These are phyloP conservation scores for Fusarium clavum DNA, from an alignment of 2,329 filamentous ascomycete species.

Conservation along the genomic window DNA sequence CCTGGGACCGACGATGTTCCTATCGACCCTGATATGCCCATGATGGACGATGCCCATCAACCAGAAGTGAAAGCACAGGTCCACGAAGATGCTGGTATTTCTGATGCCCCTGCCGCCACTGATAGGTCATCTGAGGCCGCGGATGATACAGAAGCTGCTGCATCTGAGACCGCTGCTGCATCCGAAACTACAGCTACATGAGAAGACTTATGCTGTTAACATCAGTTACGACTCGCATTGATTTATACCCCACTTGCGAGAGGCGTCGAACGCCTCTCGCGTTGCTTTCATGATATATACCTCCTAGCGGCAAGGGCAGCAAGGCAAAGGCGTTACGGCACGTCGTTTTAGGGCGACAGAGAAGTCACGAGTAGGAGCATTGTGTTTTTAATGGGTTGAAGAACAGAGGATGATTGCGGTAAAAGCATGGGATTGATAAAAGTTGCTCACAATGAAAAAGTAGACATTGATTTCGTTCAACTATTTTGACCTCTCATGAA, in stretches of 20 bases:
- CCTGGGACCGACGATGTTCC: slow-evolving; percentile 13
- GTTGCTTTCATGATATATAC: slow-evolving; percentile 45
- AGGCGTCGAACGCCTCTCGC: slow-evolving; percentile 36
- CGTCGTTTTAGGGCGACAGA: slow-evolving; percentile 29
- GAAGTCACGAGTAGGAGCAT: slow-evolving; percentile 19
- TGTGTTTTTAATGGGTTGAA: slow-evolving; percentile 36
- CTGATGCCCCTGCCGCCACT: slow-evolving; percentile 9
- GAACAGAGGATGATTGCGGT: slow-evolving; percentile 17
- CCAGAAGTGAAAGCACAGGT: slow-evolving; percentile 25
- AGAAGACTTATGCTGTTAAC: slow-evolving; percentile 19
- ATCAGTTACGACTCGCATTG: slow-evolving; percentile 44
- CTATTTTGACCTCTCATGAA: neutral
- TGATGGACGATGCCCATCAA: slow-evolving; percentile 9
- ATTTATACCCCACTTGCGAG: slow-evolving; percentile 48
- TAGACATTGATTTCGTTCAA: slow-evolving; percentile 30
- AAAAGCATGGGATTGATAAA: slow-evolving; percentile 36
- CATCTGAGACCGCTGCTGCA: neutral
- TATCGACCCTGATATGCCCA: slow-evolving; percentile 26
- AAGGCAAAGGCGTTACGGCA: slow-evolving; percentile 42
- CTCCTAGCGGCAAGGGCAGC: slow-evolving; percentile 38
- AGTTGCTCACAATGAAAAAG: slow-evolving; percentile 43
- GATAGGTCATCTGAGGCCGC: slow-evolving; percentile 24
- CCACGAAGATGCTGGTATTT: slow-evolving; percentile 22
- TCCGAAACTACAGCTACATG: slow-evolving; percentile 29
- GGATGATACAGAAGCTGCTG: neutral